phyloP scores from a whole-genome alignment of 495 filamentous ascomycete species.

The Talaromyces trachyspermus region DNA sequence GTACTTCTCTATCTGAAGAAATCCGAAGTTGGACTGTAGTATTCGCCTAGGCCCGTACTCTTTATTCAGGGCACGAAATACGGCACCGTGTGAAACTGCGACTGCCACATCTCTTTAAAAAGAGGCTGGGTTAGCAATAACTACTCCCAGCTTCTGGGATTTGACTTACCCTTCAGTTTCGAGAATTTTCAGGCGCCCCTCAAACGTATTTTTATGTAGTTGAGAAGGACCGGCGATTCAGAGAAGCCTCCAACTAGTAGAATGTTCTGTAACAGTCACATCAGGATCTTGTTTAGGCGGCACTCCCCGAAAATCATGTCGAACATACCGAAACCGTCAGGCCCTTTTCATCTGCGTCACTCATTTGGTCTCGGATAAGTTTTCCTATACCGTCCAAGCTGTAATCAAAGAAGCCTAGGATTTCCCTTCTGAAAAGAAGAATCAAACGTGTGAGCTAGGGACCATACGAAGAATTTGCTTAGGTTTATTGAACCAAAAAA shows the following conservation, averaged over 20 bases:
- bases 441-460: not conserved
- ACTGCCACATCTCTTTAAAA: slow-evolving; percentile 2
- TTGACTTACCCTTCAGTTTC: not conserved
- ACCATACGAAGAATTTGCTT: no score
- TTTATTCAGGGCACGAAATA: slow-evolving; percentile 10
- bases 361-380: not conserved
- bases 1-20: slow-evolving; percentile 6
- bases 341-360: not conserved
- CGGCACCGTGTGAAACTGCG: slow-evolving; percentile 9
- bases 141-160: not conserved
- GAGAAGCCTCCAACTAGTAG: slow-evolving; percentile 10
- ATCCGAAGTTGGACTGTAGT: slow-evolving; percentile 8
- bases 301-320: not conserved
- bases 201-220: not conserved
- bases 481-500: no score
- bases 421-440: not conserved
- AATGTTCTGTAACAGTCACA: slow-evolving; percentile 1
- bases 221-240: slow-evolving; percentile 6
- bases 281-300: not conserved
- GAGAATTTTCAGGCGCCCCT: not conserved
- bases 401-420: not conserved
- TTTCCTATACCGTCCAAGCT: not conserved
- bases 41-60: slow-evolving; percentile 8
- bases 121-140: not conserved
- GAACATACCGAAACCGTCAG: not conserved